Conservation (phyloP, 1,284 basidiomycete species). For the Phlebopus sp. region DNA sequence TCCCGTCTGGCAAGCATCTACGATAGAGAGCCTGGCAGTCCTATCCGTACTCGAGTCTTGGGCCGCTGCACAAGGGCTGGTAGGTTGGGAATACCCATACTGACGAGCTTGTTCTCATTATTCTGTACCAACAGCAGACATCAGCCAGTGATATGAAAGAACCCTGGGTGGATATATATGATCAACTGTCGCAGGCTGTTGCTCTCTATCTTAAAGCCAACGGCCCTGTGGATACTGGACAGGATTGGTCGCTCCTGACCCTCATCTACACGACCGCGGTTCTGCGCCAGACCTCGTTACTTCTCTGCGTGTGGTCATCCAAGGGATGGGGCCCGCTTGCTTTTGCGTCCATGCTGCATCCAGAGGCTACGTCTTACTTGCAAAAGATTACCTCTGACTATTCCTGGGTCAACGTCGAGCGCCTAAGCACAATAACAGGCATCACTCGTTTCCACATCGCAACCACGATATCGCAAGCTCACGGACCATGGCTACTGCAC, state of each 20-base stretch:
- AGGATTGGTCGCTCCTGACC: conserved; percentile 57
- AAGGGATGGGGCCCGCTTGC: conserved; percentile 86
- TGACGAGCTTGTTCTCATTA: conserved; percentile 19
- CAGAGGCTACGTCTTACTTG: conserved; percentile 56
- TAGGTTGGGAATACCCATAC: conserved; percentile 33
- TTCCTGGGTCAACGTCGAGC: conserved; percentile 51
- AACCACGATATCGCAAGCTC: conserved; percentile 59
- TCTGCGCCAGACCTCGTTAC: conserved; percentile 64
- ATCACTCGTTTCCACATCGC: conserved; percentile 70
- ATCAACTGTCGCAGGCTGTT: conserved; percentile 66
- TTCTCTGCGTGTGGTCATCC: conserved; percentile 79
- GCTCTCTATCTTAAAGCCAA: conserved; percentile 59
- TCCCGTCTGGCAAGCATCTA: conserved; percentile 82
- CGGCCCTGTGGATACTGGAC: conserved; percentile 52
- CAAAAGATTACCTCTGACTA: conserved; percentile 41
- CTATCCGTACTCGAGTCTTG: conserved; percentile 80
- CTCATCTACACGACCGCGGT: conserved; percentile 66
- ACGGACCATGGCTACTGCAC: conserved; percentile 85
- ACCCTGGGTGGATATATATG: conserved; percentile 66
- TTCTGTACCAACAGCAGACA: conserved; percentile 41
- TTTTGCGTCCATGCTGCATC: conserved; percentile 71
- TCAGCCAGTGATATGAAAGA: conserved; percentile 50
- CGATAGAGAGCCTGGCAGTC: conserved; percentile 80
- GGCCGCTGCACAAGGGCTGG: conserved; percentile 71
- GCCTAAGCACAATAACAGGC: conserved; percentile 63